Evolutionary conservation across 2,329 filamentous ascomycete species (phyloP), one percentile per base, ranked within the genome.

Genomic region (Fonsecaea pugnacius): DNA sequence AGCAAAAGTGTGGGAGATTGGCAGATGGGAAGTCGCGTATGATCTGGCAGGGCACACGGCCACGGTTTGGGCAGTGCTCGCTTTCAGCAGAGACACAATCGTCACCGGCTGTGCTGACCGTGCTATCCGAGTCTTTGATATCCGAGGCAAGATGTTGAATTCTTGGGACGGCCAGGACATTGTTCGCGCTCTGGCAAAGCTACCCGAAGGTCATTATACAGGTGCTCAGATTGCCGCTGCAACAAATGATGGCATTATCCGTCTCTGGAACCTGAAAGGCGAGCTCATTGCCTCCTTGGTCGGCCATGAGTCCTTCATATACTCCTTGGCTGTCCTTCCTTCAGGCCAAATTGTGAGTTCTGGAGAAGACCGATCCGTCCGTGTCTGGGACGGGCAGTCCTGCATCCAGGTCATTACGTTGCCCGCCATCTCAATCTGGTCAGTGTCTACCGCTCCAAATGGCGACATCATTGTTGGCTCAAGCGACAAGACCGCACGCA

Each of bases 321-420:
- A 99, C 77, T 90, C 91, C 6, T 79, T 99, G 14, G 84, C 90
- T 1, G 84, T 85, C 24, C 79, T 96, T 9, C 91, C 94, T 0
- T 88, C 90, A 0, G 94, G 94, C 5, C 92, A 97, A 74, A 82
- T 99, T 33, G 90, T 96, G 55, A 98, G 94, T 76, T 88, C 92
- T 1, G 92, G 92, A 18, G 95, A 99, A 77, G 95, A 99, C 77
- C 87, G 95, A n/a, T 97, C 95, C 0, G 87, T 96, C 36, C 86
- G 92, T 58, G 82, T 99, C 74, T 99, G 96, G 95, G 89, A 85
- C 70, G 91, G 89, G 51, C 85, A 82, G 14, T 84, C 92, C 62
- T 98, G 94, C 75, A 79, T 96, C 52, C 95, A 99, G 77, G 97
- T 94, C 43, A 98, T 99, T 69, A 97, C 94, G 1, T 92, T 97